phyloP scores from a whole-genome alignment of 2,329 filamentous ascomycete genomes.

The Aureobasidium sp. region DNA sequence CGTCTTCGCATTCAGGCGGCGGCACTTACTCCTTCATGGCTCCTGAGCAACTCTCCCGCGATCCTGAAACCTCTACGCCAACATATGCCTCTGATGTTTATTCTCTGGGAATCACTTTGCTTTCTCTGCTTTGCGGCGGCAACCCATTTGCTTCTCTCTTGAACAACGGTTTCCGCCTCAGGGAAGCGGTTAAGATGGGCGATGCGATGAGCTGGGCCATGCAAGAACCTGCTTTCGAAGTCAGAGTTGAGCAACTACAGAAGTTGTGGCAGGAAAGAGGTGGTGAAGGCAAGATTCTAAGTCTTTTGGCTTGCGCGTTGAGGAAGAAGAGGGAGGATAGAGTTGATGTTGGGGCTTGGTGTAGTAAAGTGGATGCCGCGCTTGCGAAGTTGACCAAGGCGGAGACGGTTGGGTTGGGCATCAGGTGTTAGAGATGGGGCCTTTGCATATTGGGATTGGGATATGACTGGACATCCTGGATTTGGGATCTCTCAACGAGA shows the following conservation, averaged over 20 bases:
- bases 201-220: conserved; percentile 35
- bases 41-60: conserved; percentile 27
- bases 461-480: neutral
- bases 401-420: neutral
- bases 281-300: conserved; percentile 25
- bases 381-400: neutral
- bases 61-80: conserved; percentile 25
- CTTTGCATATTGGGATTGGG: neutral
- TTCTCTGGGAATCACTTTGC: conserved; percentile 39
- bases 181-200: conserved; percentile 40
- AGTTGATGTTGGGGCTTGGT: conserved; percentile 24
- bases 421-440: neutral
- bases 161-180: conserved; percentile 36
- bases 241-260: conserved; percentile 27
- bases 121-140: conserved; percentile 36
- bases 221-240: conserved; percentile 30
- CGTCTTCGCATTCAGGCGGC: conserved; percentile 20
- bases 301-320: conserved; percentile 35
- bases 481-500: no score
- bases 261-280: conserved; percentile 21
- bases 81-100: conserved; percentile 37
- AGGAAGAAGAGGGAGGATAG: conserved; percentile 29
- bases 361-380: neutral
- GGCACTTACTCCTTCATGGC: conserved; percentile 43
- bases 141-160: conserved; percentile 35